Base-by-base conservation (phyloP, 2,329 filamentous ascomycete species). In the Xylaria multiplex region DNA sequence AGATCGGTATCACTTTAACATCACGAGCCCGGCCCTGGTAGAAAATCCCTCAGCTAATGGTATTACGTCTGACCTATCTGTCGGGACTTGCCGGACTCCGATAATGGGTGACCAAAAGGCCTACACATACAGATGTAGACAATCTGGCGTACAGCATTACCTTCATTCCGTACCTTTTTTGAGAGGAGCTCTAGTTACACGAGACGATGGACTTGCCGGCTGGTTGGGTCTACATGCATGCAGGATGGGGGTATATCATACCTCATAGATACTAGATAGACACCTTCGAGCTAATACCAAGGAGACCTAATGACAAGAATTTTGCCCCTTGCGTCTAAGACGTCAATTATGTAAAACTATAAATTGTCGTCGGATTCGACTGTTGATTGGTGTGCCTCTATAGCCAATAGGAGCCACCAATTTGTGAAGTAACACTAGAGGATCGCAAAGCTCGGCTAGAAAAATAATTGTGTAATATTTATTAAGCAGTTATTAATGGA, bases 31-130 rank as follows among this genome's bases (percentile, higher is more conserved):
- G 27, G 30, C 6, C 19, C 35, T 16, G 35, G 48, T 58, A 32
- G 40, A 56, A 62, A 63, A 66, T 63, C 30, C 54, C 64, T 63
- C 64, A 66, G 37, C 45, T 55, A 14, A 40, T 63, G 43, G 52
- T 59, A 61, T 53, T 52, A 42, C 43, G 27, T 30, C 37, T 55
- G 53, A 43, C 59, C 56, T 59, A 48, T 63, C 59, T 50, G 32
- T 49, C 55, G 59, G 64, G 43, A 46, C n/a, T n/a, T 63, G 55
- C 64, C 64, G 59, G 27, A 3, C 16, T 49, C 59, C 59, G 49
- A 57, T 22, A 48, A 13, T 54, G 54, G 48, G 59, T 62, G 59
- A 66, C 54, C 64, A 48, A 49, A 32, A 40, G 57, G 7, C 40
- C 16, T 58, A 40, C 8, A 22, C 46, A 19, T 13, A 55, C 37